Conservation (phyloP, 73 alveolate genomes). For the Strombidium stylifer region DNA sequence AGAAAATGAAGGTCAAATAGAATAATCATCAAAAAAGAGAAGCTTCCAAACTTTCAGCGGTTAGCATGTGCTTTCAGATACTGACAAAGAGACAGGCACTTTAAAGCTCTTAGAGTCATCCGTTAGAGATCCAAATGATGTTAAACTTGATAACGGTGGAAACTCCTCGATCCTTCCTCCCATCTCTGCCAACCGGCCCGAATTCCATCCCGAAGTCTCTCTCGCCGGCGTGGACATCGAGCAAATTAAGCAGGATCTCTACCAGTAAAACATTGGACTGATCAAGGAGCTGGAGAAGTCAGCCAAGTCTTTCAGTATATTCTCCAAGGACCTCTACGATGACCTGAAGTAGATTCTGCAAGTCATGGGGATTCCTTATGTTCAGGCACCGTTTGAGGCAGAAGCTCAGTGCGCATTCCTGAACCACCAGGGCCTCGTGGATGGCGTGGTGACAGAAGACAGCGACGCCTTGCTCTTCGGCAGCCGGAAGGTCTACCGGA, state of each 20-base stretch:
- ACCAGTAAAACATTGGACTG: constrained; percentile 15
- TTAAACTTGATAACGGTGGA: too few relatives aligned
- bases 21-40: too few relatives aligned
- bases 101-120: too few relatives aligned
- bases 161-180: too few relatives aligned
- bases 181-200: too few relatives aligned
- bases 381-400: constrained; percentile 86
- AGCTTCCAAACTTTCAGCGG: too few relatives aligned
- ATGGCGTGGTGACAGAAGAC: constrained; percentile 79
- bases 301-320: constrained; percentile 19
- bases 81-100: too few relatives aligned
- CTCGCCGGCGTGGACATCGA: constrained; percentile 2
- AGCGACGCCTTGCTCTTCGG: constrained; percentile 75
- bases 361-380: constrained; percentile 74
- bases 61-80: too few relatives aligned
- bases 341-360: constrained; percentile 60
- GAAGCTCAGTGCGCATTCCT: constrained; percentile 83
- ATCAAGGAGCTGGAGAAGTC: constrained; percentile 16
- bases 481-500: constrained; percentile 64
- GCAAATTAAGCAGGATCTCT: constrained; percentile 5
- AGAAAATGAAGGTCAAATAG: too few relatives aligned
- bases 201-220: too few relatives aligned
- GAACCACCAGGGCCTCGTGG: constrained; percentile 51
- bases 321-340: constrained; percentile 46
- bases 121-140: too few relatives aligned